Percentiles rank a stretch among this genome's conserved stretches.
Evolutionary conservation across 1,284 basidiomycete species (phyloP).

Genomic region (Xerocomus cyaneibrunnescens): DNA sequence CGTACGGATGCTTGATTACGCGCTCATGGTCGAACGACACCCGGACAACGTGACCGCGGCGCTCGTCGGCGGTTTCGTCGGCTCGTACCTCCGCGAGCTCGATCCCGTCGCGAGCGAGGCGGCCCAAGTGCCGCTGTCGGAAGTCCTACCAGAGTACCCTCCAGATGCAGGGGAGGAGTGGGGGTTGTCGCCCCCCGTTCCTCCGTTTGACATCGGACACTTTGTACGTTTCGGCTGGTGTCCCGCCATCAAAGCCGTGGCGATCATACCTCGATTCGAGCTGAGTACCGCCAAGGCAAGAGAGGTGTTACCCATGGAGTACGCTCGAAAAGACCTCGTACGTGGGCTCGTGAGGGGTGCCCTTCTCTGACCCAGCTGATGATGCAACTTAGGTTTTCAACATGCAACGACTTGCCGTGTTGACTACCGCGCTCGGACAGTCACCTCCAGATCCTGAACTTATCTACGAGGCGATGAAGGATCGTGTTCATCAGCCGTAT

Average conservation of each 20-base stretch:
- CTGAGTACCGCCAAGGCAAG: conserved; percentile 95
- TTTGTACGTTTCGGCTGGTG: conserved; percentile 93
- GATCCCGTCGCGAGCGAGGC: conserved; percentile 75
- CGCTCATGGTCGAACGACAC: conserved; percentile 98
- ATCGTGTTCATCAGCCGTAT: conserved; percentile 97
- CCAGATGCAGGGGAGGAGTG: conserved; percentile 88
- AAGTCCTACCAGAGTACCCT: conserved; percentile 97
- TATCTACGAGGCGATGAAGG: conserved; percentile 99
- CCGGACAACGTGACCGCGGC: conserved; percentile 99
- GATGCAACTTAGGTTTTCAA: conserved; percentile 86
- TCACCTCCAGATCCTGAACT: conserved; percentile 91
- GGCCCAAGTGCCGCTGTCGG: conserved; percentile 89
- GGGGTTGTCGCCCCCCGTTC: conserved; percentile 86
- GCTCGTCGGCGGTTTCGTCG: conserved; percentile 97
- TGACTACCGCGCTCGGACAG: conserved; percentile 92
- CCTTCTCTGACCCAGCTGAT: conserved; percentile 2
- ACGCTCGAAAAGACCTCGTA: conserved; percentile 91
- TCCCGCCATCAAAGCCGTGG: conserved; percentile 85
- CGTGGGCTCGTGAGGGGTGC: conserved; percentile 34
- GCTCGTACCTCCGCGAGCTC: conserved; percentile 92
- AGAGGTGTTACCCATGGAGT: conserved; percentile 80
- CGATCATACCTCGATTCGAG: conserved; percentile 96
- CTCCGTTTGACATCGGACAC: conserved; percentile 92
- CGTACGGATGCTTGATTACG: conserved; percentile 88
- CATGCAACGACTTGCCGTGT: conserved; percentile 94